Conservation (phyloP, 257 asterid species). For the Solanum bukasovii region DNA sequence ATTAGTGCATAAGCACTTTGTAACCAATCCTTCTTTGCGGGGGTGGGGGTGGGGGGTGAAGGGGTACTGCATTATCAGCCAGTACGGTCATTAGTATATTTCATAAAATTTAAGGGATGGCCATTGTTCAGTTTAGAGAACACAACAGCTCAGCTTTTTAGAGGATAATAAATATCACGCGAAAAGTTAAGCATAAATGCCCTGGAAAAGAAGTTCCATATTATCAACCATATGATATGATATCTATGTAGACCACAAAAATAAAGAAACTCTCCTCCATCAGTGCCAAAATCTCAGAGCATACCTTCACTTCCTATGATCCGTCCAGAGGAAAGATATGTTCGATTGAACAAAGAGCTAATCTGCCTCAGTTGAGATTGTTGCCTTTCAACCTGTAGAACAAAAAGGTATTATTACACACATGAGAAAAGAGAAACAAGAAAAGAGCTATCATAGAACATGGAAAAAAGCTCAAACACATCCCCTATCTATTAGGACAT, state of each 20-base stretch:
- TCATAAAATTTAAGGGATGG: not conserved
- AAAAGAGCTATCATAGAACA: not conserved
- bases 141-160: not conserved
- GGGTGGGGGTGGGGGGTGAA: not conserved
- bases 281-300: not conserved
- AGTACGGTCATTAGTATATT: not conserved
- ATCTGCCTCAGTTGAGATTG: conserved; percentile 58
- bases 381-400: conserved; percentile 41
- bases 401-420: not conserved
- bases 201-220: not conserved
- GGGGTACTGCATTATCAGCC: not conserved
- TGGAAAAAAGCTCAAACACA: not conserved
- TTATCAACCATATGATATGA: not conserved
- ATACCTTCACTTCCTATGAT: conserved; percentile 41
- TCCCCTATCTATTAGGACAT: not conserved
- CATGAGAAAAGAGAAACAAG: not conserved
- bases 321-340: conserved; percentile 25
- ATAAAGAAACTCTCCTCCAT: not conserved
- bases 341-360: conserved; percentile 29
- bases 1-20: not conserved
- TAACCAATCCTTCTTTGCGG: not conserved
- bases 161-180: not conserved
- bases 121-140: not conserved
- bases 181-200: not conserved
- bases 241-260: not conserved